phyloP scores from a whole-genome alignment of 1,284 basidiomycete genomes.

The Naganishia sp. region DNA sequence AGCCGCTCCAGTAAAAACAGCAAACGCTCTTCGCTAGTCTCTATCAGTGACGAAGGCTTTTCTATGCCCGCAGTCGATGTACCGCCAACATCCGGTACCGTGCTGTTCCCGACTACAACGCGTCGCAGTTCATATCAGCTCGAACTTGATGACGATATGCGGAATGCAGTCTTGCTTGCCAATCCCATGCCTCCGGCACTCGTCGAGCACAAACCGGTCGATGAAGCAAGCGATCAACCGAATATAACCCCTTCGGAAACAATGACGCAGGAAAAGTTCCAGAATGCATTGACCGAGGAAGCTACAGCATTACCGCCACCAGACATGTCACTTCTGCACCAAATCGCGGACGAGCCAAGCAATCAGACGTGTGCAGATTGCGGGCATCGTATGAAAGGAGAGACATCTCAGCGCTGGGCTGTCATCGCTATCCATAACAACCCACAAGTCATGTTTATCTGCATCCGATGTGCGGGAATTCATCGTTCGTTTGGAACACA shows the following conservation, averaged over 20 bases:
- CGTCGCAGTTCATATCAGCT: constrained; percentile 26
- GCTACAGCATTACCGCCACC: constrained; percentile 20
- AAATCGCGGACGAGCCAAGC: constrained; percentile 46
- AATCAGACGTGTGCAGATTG: constrained; percentile 58
- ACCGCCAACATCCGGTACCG: not conserved
- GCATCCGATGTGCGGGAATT: constrained; percentile 58
- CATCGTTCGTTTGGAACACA: constrained; percentile 59
- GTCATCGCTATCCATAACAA: constrained; percentile 48
- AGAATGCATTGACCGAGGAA: constrained; percentile 2
- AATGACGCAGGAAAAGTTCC: constrained; percentile 22
- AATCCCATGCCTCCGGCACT: constrained; percentile 14
- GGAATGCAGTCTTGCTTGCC: constrained; percentile 20
- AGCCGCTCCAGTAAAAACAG: constrained; percentile 30
- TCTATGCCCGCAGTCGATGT: not conserved
- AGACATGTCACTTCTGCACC: constrained; percentile 48
- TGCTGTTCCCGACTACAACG: constrained; percentile 7
- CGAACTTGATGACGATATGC: constrained; percentile 32
- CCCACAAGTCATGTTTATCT: constrained; percentile 58
- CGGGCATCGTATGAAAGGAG: constrained; percentile 40
- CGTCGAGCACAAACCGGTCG: not conserved
- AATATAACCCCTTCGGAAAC: constrained; percentile 15
- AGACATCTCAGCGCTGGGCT: constrained; percentile 51
- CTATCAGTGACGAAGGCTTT: constrained; percentile 11
- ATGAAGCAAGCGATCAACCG: not conserved
- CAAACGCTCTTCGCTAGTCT: constrained; percentile 23